Conservation (phyloP, 2,329 filamentous ascomycete genomes). For the Dactylella cylindrospora region DNA sequence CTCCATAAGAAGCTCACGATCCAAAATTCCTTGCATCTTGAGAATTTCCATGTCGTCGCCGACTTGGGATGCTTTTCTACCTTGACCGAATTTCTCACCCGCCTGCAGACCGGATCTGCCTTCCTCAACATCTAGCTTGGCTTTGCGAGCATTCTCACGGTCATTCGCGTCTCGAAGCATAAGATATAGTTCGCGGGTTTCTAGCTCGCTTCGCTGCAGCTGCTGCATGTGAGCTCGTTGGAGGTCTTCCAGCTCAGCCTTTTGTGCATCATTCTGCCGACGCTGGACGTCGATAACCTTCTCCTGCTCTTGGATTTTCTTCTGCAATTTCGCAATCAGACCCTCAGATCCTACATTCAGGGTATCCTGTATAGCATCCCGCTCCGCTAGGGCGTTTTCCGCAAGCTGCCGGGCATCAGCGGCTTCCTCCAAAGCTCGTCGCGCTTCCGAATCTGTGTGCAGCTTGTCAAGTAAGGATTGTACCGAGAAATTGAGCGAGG, state of each 20-base stretch:
- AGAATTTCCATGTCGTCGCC: slow-evolving; percentile 65
- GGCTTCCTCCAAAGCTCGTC: slow-evolving; percentile 87
- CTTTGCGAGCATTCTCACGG: slow-evolving; percentile 73
- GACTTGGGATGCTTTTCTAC: slow-evolving; percentile 55
- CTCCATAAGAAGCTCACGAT: slow-evolving; percentile 88
- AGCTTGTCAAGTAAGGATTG: slow-evolving; percentile 93
- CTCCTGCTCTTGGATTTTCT: slow-evolving; percentile 87
- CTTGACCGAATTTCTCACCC: slow-evolving; percentile 58
- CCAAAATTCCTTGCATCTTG: slow-evolving; percentile 87
- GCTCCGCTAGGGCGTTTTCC: slow-evolving; percentile 91
- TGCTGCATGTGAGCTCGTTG: slow-evolving; percentile 63
- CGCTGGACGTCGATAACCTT: slow-evolving; percentile 86
- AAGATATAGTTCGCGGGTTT: slow-evolving; percentile 93
- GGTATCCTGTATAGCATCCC: slow-evolving; percentile 88
- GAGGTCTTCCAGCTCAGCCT: slow-evolving; percentile 78
- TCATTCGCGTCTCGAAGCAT: slow-evolving; percentile 98
- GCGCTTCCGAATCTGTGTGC: slow-evolving; percentile 92
- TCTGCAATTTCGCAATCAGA: slow-evolving; percentile 86
- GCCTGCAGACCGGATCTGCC: slow-evolving; percentile 32
- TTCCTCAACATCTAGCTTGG: slow-evolving; percentile 47
- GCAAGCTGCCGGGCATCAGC: slow-evolving; percentile 88
- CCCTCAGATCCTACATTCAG: slow-evolving; percentile 91
- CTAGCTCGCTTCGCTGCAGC: slow-evolving; percentile 88
- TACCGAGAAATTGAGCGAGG: slow-evolving; percentile 95
- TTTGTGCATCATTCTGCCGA: slow-evolving; percentile 82